These are phyloP conservation scores for Cutaneotrichosporon spelunceum DNA, from an alignment of 1,284 basidiomycete species.

Conservation along the genomic window DNA sequence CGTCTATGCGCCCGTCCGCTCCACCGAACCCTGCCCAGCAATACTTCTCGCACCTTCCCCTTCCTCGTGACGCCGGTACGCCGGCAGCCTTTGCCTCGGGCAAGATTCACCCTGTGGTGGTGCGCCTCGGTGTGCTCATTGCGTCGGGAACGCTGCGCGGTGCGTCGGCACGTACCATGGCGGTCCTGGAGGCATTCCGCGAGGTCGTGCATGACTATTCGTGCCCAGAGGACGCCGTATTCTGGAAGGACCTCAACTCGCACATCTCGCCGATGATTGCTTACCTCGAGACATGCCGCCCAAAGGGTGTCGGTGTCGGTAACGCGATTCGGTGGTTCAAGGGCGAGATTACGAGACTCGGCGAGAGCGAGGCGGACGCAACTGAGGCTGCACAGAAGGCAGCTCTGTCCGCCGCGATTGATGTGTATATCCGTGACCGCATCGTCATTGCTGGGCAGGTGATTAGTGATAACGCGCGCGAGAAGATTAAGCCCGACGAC, in stretches of 20 bases:
- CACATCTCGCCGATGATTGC: constrained; percentile 52
- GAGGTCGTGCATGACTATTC: constrained; percentile 51
- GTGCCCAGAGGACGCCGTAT: constrained; percentile 45
- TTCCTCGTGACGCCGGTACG: constrained; percentile 35
- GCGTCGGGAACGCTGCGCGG: constrained; percentile 46
- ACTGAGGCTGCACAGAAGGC: constrained; percentile 94
- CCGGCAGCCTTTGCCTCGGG: constrained; percentile 30
- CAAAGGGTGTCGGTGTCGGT: constrained; percentile 52
- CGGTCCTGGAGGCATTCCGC: constrained; percentile 54
- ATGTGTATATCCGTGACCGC: constrained; percentile 88
- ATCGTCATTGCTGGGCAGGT: constrained; percentile 92
- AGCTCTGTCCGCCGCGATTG: constrained; percentile 77
- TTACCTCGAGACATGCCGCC: constrained; percentile 49
- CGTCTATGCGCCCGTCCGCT: constrained; percentile 24
- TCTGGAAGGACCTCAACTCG: constrained; percentile 49
- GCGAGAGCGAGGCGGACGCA: constrained; percentile 67
- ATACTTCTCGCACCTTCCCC: constrained; percentile 67
- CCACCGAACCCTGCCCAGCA: constrained; percentile 20
- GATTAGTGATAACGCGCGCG: constrained; percentile 80
- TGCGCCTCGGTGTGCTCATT: constrained; percentile 49
- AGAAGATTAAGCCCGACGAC: constrained; percentile 92
- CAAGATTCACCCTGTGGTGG: constrained; percentile 48
- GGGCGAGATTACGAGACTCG: constrained; percentile 87
- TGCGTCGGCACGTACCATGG: constrained; percentile 54
- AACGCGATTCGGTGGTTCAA: constrained; percentile 69